Base-by-base conservation (phyloP, 225 moss, liverwort and hornwort species). In the Sphagnum contortum region DNA sequence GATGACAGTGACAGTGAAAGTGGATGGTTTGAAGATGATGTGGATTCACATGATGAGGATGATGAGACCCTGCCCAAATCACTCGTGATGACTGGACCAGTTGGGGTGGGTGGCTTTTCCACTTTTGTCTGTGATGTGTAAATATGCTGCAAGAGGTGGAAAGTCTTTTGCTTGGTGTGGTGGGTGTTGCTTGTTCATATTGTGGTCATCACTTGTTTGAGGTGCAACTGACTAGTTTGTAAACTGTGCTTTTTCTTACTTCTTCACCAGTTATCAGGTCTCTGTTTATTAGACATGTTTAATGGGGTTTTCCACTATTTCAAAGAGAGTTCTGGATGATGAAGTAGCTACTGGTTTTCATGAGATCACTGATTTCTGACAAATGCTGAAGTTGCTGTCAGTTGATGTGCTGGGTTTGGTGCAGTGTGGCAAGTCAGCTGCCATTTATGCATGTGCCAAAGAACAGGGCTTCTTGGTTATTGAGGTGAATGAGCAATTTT, bases 381-480 rank as follows among this genome's bases (percentile, higher is more conserved):
- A 29, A 29, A 29, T 29, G 29, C 29, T 29, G 29, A 29, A 29
- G 29, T 29, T 29, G 29, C 1, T 29, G 29, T 29, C 29, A 29
- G 29, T 29, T 29, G 29, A 29, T 29, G 29, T 29, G 29, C 29
- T 29, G 29, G 59, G 49, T 44, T 49, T 69, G 7, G 44, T 79
- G 75, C 76, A 94, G 94, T 91, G 88, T 69, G 92, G 95, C 60
- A 95, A 95, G 65, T 86, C 92, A 74, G 89, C 92, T 69, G 90
- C 95, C 62, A 74, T 95, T 62, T 95, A 92, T 81, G 92, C 92
- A 64, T 91, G 89, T 76, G 89, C 92, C 44, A 79, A 60, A 63
- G 91, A 95, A 66, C 84, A 86, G 8, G 86, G 84, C 14, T 91
- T 92, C 69, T 79, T 82, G 6, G 78, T 95, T 48, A 86, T 89